Percentiles rank a stretch among this genome's conserved stretches.
Conservation (phyloP, 2,329 filamentous ascomycete genomes). For the Aspergillus sp. region DNA sequence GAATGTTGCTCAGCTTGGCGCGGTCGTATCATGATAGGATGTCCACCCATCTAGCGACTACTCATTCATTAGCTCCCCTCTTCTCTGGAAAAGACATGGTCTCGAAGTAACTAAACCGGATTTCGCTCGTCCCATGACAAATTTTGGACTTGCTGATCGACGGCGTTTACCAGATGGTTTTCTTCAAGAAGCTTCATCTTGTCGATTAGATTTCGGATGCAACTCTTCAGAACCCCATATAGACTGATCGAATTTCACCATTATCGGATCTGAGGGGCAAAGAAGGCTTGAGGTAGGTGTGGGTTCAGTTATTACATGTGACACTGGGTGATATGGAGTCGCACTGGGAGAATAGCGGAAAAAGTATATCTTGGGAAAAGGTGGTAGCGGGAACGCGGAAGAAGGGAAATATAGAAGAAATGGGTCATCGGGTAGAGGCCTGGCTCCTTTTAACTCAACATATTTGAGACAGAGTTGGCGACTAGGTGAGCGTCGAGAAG, state of each 20-base stretch:
- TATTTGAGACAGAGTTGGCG: slow-evolving; percentile 5
- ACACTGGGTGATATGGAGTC: slow-evolving; percentile 11
- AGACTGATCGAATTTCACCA: neutral
- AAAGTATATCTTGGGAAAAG: neutral
- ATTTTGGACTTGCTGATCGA: neutral
- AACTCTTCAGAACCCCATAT: neutral
- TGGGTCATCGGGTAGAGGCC: neutral
- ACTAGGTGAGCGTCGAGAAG: neutral
- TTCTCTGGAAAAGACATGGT: too few species aligned
- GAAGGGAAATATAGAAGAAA: neutral
- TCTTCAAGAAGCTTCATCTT: slow-evolving; percentile 2
- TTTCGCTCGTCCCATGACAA: slow-evolving; percentile 1
- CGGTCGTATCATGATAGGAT: neutral
- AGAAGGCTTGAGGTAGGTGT: neutral
- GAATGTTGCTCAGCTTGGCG: neutral
- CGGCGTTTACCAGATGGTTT: neutral
- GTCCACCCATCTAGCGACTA: neutral
- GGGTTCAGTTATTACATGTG: slow-evolving; percentile 9
- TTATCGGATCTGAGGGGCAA: neutral
- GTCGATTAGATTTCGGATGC: slow-evolving; percentile 1
- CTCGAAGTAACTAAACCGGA: neutral
- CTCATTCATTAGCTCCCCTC: neutral
- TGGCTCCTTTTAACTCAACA: neutral
- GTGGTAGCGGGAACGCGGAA: neutral
- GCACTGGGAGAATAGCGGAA: neutral